A percentile compares a stretch with the other conserved stretches of the same genome.
Evolutionary conservation across 2,329 filamentous ascomycete genomes (phyloP).

Genomic region (Chalaropsis ovoidea): DNA sequence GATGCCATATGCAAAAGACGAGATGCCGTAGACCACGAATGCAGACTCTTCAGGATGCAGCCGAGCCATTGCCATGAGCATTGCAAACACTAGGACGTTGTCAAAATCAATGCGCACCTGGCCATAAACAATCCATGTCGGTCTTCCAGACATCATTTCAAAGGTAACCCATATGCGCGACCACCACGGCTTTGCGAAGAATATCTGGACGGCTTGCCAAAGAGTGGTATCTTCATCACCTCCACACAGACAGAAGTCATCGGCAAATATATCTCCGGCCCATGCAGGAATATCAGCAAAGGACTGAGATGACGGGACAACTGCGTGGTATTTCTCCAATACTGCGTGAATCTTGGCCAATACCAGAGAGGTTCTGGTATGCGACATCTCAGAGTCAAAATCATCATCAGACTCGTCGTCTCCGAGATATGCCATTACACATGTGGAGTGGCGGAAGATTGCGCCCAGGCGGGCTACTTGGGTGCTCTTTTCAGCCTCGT

Average conservation of each 20-base stretch:
- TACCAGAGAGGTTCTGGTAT: slow-evolving; percentile 16
- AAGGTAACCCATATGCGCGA: slow-evolving; percentile 25
- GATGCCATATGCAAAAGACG: slow-evolving; percentile 25
- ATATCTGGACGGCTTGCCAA: slow-evolving; percentile 25
- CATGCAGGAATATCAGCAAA: slow-evolving; percentile 22
- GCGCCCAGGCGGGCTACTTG: slow-evolving; percentile 28
- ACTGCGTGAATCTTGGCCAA: slow-evolving; percentile 25
- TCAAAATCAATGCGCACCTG: slow-evolving; percentile 19
- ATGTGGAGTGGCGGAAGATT: slow-evolving; percentile 28
- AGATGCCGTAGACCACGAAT: slow-evolving; percentile 21
- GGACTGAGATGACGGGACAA: slow-evolving; percentile 15
- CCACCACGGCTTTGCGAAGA: slow-evolving; percentile 26
- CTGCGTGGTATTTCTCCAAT: slow-evolving; percentile 22
- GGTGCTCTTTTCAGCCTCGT: slow-evolving; percentile 28
- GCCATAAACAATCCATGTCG: slow-evolving; percentile 26
- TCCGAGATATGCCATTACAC: slow-evolving; percentile 26
- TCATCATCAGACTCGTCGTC: slow-evolving; percentile 16
- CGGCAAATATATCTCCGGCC: slow-evolving; percentile 22
- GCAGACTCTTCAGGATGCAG: slow-evolving; percentile 26
- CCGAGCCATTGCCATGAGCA: slow-evolving; percentile 25
- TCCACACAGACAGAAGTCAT: slow-evolving; percentile 26
- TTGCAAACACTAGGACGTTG: slow-evolving; percentile 25
- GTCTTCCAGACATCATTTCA: slow-evolving; percentile 23
- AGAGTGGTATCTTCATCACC: slow-evolving; percentile 21
- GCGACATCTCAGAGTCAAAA: background rate